These are phyloP conservation scores for Novymonas esmeraldas DNA, from an alignment of 208 protist genomes.

Conservation along the genomic window DNA sequence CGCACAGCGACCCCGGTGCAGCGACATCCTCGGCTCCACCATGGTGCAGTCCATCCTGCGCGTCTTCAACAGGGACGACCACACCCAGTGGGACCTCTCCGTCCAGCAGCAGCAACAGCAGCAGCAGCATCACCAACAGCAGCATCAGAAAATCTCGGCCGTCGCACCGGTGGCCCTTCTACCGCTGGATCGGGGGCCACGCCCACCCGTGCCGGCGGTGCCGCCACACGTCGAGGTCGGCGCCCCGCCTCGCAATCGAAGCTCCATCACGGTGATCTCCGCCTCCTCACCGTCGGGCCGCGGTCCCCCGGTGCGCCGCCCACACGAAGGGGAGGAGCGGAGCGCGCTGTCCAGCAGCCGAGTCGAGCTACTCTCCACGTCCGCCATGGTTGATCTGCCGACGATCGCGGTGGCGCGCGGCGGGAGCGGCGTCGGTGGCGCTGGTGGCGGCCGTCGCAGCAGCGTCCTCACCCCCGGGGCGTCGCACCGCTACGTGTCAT, in stretches of 20 bases:
- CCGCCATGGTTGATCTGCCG: slow-evolving; percentile 22
- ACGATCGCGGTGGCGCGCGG: slow-evolving; percentile 11
- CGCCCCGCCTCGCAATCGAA: not conserved
- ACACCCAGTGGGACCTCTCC: slow-evolving; percentile 31
- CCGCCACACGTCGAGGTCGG: not conserved
- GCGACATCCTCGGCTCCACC: slow-evolving; percentile 76
- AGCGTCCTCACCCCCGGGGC: not conserved
- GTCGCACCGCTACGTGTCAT: not conserved
- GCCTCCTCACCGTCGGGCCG: not conserved
- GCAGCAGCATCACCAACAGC: slow-evolving; percentile 5
- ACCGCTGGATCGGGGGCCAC: not conserved
- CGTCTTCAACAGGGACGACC: slow-evolving; percentile 62
- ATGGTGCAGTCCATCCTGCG: slow-evolving; percentile 75
- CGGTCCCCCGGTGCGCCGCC: not conserved
- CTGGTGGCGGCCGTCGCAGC: not conserved
- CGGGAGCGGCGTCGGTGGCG: slow-evolving; percentile 6
- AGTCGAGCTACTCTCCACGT: slow-evolving; percentile 47
- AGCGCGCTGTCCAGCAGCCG: slow-evolving; percentile 23
- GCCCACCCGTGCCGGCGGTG: not conserved
- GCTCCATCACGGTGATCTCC: not conserved
- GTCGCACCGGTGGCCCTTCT: slow-evolving; percentile 3
- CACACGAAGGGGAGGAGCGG: not conserved
- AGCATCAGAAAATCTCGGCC: slow-evolving; percentile 1
- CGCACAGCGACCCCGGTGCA: slow-evolving; percentile 66
- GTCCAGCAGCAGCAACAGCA: slow-evolving; percentile 30